Conservation (phyloP, 2,329 filamentous ascomycete genomes). For the Talaromyces sp. region DNA sequence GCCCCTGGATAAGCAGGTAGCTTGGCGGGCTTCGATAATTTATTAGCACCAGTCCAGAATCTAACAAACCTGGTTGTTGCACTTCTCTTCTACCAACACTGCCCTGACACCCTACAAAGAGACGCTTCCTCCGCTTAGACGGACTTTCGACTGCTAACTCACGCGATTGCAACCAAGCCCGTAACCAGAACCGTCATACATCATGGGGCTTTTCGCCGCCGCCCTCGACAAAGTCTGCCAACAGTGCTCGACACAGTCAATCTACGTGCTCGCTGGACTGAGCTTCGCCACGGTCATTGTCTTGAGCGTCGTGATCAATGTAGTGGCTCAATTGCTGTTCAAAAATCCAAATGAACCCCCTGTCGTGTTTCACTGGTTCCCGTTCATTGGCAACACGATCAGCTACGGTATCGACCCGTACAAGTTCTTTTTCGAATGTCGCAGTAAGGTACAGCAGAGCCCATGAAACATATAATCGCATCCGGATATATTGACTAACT, state of each 20-base stretch:
- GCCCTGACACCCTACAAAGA: too few relatives aligned
- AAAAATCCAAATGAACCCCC: slow-evolving; percentile 77
- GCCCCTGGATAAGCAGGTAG: slow-evolving; percentile 3
- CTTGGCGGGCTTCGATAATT: slow-evolving; percentile 1
- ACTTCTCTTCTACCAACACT: background rate
- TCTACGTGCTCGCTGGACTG: slow-evolving; percentile 45
- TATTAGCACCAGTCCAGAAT: background rate
- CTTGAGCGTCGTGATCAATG: slow-evolving; percentile 68
- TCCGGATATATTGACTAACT: background rate
- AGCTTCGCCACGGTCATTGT: slow-evolving; percentile 49
- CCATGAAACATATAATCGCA: background rate
- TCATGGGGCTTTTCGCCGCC: slow-evolving; percentile 53
- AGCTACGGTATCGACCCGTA: slow-evolving; percentile 85
- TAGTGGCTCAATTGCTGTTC: slow-evolving; percentile 74
- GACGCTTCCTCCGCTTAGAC: background rate
- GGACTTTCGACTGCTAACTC: background rate
- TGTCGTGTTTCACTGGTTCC: slow-evolving; percentile 63
- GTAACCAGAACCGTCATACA: slow-evolving; percentile 16
- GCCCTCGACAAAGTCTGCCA: slow-evolving; percentile 45
- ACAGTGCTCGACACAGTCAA: slow-evolving; percentile 47
- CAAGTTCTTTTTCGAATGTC: slow-evolving; percentile 62
- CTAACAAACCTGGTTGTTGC: background rate
- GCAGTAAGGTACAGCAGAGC: slow-evolving; percentile 64
- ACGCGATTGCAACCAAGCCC: background rate
- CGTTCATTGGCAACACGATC: slow-evolving; percentile 82